phyloP scores from a whole-genome alignment of 164 flowering plant genomes.

The Akebia trifoliata region DNA sequence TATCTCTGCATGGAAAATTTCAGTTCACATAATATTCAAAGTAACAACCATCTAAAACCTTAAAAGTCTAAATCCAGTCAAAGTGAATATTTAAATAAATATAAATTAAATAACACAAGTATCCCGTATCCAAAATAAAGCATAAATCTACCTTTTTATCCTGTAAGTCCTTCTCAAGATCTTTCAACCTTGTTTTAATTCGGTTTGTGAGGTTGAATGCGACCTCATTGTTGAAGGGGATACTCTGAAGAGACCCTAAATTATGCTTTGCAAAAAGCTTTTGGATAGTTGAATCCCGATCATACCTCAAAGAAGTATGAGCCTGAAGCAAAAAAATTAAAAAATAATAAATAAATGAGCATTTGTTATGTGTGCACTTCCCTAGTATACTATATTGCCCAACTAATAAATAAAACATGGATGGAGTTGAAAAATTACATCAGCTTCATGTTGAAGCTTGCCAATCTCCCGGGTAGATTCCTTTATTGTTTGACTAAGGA shows the following conservation, averaged over 20 bases:
- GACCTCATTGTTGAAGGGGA: constrained; percentile 62
- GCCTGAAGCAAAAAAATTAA: constrained; percentile 38
- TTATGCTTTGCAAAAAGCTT: constrained; percentile 56
- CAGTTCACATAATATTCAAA: too few relatives aligned
- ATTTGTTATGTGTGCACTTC: too few relatives aligned
- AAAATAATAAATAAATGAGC: too few relatives aligned
- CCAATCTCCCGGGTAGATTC: constrained; percentile 50
- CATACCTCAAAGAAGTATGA: constrained; percentile 48
- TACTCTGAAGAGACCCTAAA: constrained; percentile 55
- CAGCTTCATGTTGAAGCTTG: constrained; percentile 81
- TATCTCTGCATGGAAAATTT: too few relatives aligned
- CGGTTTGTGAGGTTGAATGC: constrained; percentile 57
- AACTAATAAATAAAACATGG: too few relatives aligned
- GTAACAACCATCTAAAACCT: too few relatives aligned
- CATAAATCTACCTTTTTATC: constrained; percentile 60
- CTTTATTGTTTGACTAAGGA: constrained; percentile 27
- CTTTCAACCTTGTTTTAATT: constrained; percentile 44
- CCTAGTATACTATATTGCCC: too few relatives aligned
- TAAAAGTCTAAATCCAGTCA: too few relatives aligned
- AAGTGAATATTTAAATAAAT: too few relatives aligned
- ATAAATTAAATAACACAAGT: too few relatives aligned
- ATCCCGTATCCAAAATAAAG: not conserved
- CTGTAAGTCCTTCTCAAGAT: constrained; percentile 61
- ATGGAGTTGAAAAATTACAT: constrained; percentile 53
- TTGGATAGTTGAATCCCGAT: constrained; percentile 62